A percentile compares a stretch with the other conserved stretches of the same genome.
These are phyloP conservation scores for Protea cynaroides DNA, from an alignment of 164 flowering plant species.

Conservation along the genomic window DNA sequence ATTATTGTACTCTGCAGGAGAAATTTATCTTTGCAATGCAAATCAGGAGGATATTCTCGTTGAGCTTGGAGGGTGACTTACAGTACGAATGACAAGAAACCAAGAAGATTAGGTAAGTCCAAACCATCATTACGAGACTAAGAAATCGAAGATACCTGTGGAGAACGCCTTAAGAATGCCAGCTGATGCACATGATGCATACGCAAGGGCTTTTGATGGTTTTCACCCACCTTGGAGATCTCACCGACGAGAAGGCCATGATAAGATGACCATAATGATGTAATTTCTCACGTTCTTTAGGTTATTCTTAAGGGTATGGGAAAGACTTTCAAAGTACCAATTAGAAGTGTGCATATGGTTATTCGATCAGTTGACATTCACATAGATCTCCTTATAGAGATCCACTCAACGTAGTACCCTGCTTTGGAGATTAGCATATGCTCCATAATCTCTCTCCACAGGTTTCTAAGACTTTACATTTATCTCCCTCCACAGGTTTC, in stretches of 20 bases:
- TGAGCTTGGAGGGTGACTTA: slow-evolving; percentile 91
- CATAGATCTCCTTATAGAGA: no score
- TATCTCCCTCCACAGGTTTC: no score
- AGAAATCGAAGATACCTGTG: background rate
- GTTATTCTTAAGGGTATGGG: no score
- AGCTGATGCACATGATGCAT: background rate
- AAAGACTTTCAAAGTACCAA: no score
- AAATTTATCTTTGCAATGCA: slow-evolving; percentile 93
- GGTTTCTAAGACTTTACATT: no score
- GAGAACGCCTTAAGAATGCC: background rate
- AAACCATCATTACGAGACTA: slow-evolving; percentile 5
- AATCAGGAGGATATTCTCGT: slow-evolving; percentile 68
- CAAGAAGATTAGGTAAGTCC: slow-evolving; percentile 8
- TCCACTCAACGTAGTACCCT: no score
- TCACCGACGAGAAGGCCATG: background rate
- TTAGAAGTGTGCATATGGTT: no score
- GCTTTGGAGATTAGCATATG: no score
- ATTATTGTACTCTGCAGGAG: slow-evolving; percentile 79
- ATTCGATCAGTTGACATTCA: no score
- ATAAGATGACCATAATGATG: background rate
- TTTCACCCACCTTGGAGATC: background rate
- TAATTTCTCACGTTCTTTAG: no score
- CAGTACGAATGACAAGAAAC: background rate
- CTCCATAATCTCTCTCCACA: no score
- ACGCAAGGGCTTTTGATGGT: background rate